phyloP scores from a whole-genome alignment of 768 basidiomycete species.

The Arthromyces matolae region DNA sequence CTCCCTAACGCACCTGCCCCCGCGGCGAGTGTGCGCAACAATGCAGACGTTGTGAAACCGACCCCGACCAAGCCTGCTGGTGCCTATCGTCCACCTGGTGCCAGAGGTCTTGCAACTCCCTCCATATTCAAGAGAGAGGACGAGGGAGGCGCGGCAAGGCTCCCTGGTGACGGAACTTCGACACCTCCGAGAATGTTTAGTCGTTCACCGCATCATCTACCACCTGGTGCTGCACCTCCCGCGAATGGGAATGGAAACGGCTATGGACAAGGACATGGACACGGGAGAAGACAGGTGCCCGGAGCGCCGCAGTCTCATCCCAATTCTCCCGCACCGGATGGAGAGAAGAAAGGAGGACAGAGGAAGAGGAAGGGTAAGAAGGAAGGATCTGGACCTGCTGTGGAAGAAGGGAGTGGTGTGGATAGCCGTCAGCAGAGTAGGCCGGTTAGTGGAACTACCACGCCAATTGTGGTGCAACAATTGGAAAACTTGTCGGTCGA shows the following conservation, averaged over 20 bases:
- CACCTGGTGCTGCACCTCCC: conserved; percentile 39
- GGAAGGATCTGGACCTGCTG: conserved; percentile 37
- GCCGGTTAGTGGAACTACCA: conserved; percentile 13
- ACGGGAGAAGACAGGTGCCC: conserved; percentile 62
- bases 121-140: conserved; percentile 90
- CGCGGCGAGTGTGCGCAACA: conserved; percentile 48
- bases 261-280: conserved; percentile 6
- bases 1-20: conserved; percentile 71
- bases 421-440: conserved; percentile 28
- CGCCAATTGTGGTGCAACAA: conserved; percentile 11
- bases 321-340: conserved; percentile 39
- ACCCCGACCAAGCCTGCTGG: conserved; percentile 36
- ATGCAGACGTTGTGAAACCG: conserved; percentile 51
- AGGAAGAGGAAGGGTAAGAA: conserved; percentile 49
- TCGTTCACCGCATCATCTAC: conserved; percentile 45
- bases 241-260: conserved; percentile 11
- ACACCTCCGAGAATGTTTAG: conserved; percentile 63
- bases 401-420: conserved; percentile 37
- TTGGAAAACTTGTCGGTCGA: conserved; percentile 15
- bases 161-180: conserved; percentile 44
- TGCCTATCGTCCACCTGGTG: conserved; percentile 60
- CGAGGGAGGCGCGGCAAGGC: conserved; percentile 65
- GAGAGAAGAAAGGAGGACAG: conserved; percentile 23
- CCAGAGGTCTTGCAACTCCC: conserved; percentile 84
- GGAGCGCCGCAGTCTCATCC: conserved; percentile 49